Base-by-base conservation (phyloP, 2,329 filamentous ascomycete species). In the Teratosphaeria zuluensis region DNA sequence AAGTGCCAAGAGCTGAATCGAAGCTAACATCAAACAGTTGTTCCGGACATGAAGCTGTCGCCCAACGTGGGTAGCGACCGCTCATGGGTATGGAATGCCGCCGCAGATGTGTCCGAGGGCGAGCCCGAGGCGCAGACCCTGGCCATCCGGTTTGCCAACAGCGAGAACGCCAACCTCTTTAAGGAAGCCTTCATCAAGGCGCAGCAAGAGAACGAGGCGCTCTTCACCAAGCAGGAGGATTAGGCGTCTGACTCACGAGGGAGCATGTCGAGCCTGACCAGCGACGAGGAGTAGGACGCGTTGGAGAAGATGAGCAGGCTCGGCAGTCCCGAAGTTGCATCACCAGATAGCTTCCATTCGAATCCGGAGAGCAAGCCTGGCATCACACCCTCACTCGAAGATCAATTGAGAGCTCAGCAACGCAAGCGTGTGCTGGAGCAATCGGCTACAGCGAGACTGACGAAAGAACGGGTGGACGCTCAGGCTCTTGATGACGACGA, bases 11-110 rank as follows among this genome's bases (percentile, higher is more conserved):
- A 53, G 33, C 32, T 54, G 2, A 30, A 33, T 33, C 7, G 21
- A 2, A 55, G 54, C 59, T 64, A 53, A 66, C 52, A 51, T 61
- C 53, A 56, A 55, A 42, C 57, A 95, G 92, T 99, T 72, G 90
- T 95, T 62, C 92, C 92, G 63, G 92, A 96, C 78, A 97, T 99
- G 92, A 96, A 96, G 82, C 87, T 99, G 64, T 92, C 89, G 63
- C 91, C 94, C 77, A 99, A 99, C 75, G 92, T 97, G 67, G 94
- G 94, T 71, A 95, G 90, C 71, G 94, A 99, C 81, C 89, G 94
- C 76, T 95, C 89, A 80, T 99, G 94, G 94, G 94, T 99, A 67
- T 99, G 94, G 94, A 97, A 96, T 73, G 92, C 92, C 61, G 88
- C 92, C 59, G 94, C 94, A 66, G 94, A 99, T 81, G 92, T 97